Percentiles rank a stretch among this genome's conserved stretches.
phyloP scores from a whole-genome alignment of 2,329 filamentous ascomycete species.

The Colletotrichum costaricense region DNA sequence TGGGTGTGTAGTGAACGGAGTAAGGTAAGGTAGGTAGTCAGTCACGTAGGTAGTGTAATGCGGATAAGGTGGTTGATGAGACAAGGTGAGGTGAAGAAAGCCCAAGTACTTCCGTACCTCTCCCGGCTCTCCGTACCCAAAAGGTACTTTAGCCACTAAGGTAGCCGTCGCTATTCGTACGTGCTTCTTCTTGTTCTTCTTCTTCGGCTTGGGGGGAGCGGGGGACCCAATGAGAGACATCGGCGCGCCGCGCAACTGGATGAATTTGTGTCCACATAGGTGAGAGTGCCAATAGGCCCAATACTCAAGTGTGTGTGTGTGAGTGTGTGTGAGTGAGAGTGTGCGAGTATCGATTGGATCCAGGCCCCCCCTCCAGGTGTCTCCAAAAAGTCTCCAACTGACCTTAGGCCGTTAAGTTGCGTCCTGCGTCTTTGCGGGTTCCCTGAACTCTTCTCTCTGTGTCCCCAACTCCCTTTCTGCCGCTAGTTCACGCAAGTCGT shows the following conservation, averaged over 20 bases:
- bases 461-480: not conserved
- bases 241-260: not conserved
- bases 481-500: not conserved
- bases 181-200: not conserved
- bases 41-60: not conserved
- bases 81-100: not conserved
- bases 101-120: no score
- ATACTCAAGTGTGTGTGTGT: not conserved
- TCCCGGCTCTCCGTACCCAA: not conserved
- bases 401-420: conserved; percentile 4
- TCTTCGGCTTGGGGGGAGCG: not conserved
- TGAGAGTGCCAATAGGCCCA: not conserved
- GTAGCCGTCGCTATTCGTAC: not conserved
- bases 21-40: no score
- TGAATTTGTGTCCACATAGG: not conserved
- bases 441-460: not conserved
- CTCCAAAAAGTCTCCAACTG: conserved; percentile 6
- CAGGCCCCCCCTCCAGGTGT: not conserved
- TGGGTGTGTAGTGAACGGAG: conserved; percentile 9
- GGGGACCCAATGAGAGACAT: not conserved
- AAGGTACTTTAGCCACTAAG: not conserved
- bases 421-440: conserved; percentile 12
- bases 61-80: conserved; percentile 28
- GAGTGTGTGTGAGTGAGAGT: not conserved
- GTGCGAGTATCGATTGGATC: not conserved